Evolutionary conservation across 805 yeast species (phyloP).

Genomic region (Isabelozyma gotoi): DNA sequence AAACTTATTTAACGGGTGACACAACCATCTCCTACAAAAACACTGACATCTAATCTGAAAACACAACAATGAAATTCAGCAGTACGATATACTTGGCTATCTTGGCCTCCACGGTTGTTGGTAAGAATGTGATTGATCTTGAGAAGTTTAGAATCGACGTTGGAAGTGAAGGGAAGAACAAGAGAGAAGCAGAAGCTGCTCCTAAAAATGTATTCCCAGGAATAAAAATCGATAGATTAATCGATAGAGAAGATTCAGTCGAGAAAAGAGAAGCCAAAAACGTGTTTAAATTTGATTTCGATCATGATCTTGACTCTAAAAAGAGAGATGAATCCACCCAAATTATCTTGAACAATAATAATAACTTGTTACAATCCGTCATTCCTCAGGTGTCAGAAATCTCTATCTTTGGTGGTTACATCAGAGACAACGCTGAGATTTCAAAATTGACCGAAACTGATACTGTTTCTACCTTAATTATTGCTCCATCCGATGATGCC

Average conservation of each 20-base stretch:
- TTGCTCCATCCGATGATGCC: conserved; percentile 73
- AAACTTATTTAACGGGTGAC: too few species aligned
- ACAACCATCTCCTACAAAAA: too few species aligned
- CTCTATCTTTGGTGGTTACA: conserved; percentile 65
- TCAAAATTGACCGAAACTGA: conserved; percentile 47
- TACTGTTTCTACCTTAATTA: conserved; percentile 48
- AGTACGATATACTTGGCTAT: conserved; percentile 2
- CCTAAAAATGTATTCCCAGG: conserved; percentile 12
- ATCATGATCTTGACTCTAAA: neutral
- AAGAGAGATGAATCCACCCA: conserved; percentile 3
- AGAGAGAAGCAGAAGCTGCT: neutral
- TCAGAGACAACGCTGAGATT: conserved; percentile 60
- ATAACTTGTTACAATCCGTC: conserved; percentile 30
- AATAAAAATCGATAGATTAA: neutral
- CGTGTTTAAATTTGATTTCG: conserved; percentile 5
- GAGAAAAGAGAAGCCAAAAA: conserved; percentile 13
- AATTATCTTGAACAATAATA: conserved; percentile 3
- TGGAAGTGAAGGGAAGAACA: conserved; percentile 1
- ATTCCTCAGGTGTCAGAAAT: conserved; percentile 40
- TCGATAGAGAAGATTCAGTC: conserved; percentile 1
- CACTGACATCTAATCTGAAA: too few species aligned
- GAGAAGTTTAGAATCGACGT: conserved; percentile 10
- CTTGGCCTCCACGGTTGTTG: conserved; percentile 3
- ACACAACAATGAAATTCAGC: conserved; percentile 7
- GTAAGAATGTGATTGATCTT: conserved; percentile 13